phyloP scores from a whole-genome alignment of 1,284 basidiomycete species.

The Fomitiporia mediterranea region DNA sequence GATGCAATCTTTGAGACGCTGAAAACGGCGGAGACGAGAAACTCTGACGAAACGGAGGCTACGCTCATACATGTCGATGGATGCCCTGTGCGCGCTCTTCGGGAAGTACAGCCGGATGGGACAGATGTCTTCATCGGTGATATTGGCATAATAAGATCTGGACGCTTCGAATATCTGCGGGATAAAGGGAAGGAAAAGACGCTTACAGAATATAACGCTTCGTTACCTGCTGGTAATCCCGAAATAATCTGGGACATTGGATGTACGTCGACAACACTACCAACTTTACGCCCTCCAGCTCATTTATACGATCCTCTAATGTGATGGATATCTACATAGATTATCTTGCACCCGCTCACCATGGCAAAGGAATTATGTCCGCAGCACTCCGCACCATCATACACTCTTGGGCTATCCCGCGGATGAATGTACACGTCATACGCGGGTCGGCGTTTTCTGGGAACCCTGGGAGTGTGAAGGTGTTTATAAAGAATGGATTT shows the following conservation, averaged over 20 bases:
- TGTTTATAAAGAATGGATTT: conserved; percentile 31
- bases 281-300: too few relatives aligned
- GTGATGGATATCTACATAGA: too few relatives aligned
- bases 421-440: conserved; percentile 27
- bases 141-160: conserved; percentile 11
- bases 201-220: conserved; percentile 13
- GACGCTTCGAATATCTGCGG: conserved; percentile 13
- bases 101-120: conserved; percentile 22
- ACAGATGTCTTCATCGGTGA: conserved; percentile 21
- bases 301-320: too few relatives aligned
- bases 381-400: conserved; percentile 26
- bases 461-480: conserved; percentile 27
- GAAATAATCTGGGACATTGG: conserved; percentile 23
- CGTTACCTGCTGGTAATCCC: conserved; percentile 18
- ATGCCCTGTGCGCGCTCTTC: conserved; percentile 19
- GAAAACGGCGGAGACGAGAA: background rate
- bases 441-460: conserved; percentile 22
- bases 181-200: conserved; percentile 12
- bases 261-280: too few relatives aligned
- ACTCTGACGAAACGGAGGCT: background rate
- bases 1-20: conserved; percentile 13
- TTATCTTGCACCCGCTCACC: conserved; percentile 28
- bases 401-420: conserved; percentile 28
- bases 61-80: conserved; percentile 12
- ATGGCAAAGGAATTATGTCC: conserved; percentile 31